Conservation (phyloP, 306 rosid species). For the Herpetospermum pedunculosum region DNA sequence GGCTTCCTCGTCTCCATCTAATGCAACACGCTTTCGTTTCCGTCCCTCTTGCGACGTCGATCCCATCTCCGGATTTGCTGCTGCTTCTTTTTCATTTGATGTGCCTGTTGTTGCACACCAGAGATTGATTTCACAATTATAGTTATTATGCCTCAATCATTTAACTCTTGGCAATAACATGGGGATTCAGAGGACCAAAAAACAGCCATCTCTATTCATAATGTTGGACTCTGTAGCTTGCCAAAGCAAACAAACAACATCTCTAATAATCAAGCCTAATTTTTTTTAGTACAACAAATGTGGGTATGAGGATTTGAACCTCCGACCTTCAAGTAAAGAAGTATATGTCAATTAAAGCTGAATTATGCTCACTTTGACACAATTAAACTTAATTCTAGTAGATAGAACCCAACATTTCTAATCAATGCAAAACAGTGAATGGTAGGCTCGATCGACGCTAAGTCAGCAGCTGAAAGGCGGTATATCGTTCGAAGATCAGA, state of each 20-base stretch:
- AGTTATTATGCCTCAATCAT: background rate
- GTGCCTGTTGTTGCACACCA: constrained; percentile 31
- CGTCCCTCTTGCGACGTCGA: constrained; percentile 65
- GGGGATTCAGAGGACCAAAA: background rate
- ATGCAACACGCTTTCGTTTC: constrained; percentile 53
- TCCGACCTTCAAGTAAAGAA: too few relatives aligned
- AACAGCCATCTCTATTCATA: background rate
- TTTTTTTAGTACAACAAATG: too few relatives aligned
- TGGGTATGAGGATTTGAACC: too few relatives aligned
- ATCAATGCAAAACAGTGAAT: background rate
- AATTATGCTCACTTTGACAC: too few relatives aligned
- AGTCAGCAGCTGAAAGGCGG: background rate
- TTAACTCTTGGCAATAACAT: background rate
- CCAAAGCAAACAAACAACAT: background rate
- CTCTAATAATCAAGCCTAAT: background rate
- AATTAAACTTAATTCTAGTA: too few relatives aligned
- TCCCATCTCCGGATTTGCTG: constrained; percentile 52
- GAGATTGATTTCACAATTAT: background rate
- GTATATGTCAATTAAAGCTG: too few relatives aligned
- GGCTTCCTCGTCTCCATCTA: constrained; percentile 47
- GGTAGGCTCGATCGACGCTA: background rate
- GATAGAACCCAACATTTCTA: background rate
- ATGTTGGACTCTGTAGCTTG: background rate
- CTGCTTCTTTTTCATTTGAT: constrained; percentile 38
- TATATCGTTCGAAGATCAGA: background rate